Evolutionary conservation across 2,329 filamentous ascomycete species (phyloP), one percentile per base, ranked within the genome.

Genomic region (Aspergillus novofumigatus): DNA sequence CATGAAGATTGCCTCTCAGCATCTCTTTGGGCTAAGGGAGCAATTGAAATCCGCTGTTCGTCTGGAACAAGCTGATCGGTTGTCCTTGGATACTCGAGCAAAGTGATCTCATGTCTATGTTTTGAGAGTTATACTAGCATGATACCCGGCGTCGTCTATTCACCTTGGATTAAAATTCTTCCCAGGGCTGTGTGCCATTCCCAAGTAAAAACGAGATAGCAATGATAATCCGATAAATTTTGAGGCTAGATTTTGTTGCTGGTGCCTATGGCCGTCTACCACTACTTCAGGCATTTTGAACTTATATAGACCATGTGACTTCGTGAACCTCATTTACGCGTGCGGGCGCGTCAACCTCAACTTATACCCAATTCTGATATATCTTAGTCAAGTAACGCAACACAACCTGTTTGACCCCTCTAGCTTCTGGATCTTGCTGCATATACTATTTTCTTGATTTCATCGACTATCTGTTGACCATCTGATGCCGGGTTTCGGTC

Each of bases 31-130:
- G 1, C 77, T 87, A 61, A 82, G 81, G 63, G 78, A 81, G 55
- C 75, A 78, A 56, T 75, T 87, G 70, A 83, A 80, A 63, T 73
- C 72, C 9, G 81, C 80, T 17, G 79, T 87, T 23, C 81, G 83
- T 52, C 67, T 88, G 62, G 76, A 79, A 49, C 77, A 81, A 49
- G 83, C 81, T 1, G 83, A 87, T 69, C 76, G 85, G 51, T 70
- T 87, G 51, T 75, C 81, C 26, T 71, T 87, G 60, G 84, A 87
- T 67, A 84, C 84, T 3, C 77, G 84, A 55, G 81, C 85, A 42
- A 85, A 81, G 68, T 83, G 77, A 67, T 54, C 47, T 50, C 28
- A 51, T 55, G 38, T 28, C 48, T 49, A 41, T 54, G 38, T 14
- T 35, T 51, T 54, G 51, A 4, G 64, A 53, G 26, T 35, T 55